Conservation (phyloP, 257 asterid species). For the Ajuga chamaepitys region DNA sequence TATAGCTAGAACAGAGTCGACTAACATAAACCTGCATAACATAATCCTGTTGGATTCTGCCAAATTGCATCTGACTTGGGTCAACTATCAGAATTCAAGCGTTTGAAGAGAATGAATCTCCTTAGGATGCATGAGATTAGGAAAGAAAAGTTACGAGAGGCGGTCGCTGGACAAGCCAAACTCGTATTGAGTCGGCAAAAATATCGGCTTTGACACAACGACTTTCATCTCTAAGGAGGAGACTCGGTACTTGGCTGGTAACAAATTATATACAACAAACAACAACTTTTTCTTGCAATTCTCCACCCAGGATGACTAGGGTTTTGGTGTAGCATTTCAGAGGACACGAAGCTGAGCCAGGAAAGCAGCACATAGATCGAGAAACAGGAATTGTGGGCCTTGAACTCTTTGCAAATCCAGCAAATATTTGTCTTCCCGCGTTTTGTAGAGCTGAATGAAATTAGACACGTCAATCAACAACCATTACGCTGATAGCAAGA, state of each 20-base stretch:
- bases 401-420: slow-evolving; percentile 90
- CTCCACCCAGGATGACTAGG: slow-evolving; percentile 10
- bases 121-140: slow-evolving; percentile 2
- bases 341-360: slow-evolving; percentile 90
- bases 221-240: slow-evolving; percentile 31
- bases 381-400: slow-evolving; percentile 84
- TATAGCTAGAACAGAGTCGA: slow-evolving; percentile 1
- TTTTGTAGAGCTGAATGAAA: slow-evolving; percentile 75
- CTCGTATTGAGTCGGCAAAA: slow-evolving; percentile 28
- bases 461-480: not conserved
- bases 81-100: slow-evolving; percentile 9
- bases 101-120: slow-evolving; percentile 5
- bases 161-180: slow-evolving; percentile 25
- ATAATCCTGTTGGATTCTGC: not conserved
- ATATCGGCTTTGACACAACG: slow-evolving; percentile 23
- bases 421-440: slow-evolving; percentile 84
- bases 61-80: slow-evolving; percentile 10
- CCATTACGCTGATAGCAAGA: no score
- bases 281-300: slow-evolving; percentile 5
- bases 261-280: slow-evolving; percentile 41
- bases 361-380: slow-evolving; percentile 92
- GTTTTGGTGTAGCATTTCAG: slow-evolving; percentile 21
- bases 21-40: slow-evolving; percentile 15
- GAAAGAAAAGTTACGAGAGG: slow-evolving; percentile 13
- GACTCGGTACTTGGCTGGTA: slow-evolving; percentile 20